Evolutionary conservation across 441 rosid species (phyloP).

Genomic region (Brassica balearica): DNA sequence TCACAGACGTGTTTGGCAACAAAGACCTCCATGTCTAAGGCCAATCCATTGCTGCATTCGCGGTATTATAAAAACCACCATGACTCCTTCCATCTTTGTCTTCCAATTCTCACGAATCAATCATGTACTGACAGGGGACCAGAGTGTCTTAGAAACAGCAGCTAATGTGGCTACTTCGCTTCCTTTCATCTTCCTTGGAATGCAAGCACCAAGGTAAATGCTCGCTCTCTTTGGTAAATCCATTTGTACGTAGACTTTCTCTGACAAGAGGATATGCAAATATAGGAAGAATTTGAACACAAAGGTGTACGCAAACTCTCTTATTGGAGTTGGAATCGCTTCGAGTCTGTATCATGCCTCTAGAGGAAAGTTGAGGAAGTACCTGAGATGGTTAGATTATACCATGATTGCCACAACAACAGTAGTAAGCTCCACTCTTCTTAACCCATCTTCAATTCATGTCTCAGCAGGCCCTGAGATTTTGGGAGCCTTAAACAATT

Average conservation of each 20-base stretch:
- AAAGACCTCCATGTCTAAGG: conserved; percentile 87
- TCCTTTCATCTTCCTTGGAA: conserved; percentile 87
- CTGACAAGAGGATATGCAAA: conserved; percentile 10
- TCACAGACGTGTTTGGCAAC: conserved; percentile 86
- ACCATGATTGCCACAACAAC: conserved; percentile 94
- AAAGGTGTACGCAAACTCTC: conserved; percentile 88
- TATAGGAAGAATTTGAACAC: conserved; percentile 79
- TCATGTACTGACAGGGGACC: conserved; percentile 63
- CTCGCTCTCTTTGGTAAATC: not conserved
- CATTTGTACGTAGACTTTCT: not conserved
- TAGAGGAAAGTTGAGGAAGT: conserved; percentile 76
- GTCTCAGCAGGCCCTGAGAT: not conserved
- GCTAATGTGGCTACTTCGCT: conserved; percentile 93
- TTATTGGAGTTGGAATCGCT: conserved; percentile 92
- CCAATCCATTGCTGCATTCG: conserved; percentile 67
- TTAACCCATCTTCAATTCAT: not conserved
- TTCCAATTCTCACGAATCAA: not conserved
- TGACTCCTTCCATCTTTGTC: not conserved
- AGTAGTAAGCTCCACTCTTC: conserved; percentile 54
- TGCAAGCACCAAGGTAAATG: conserved; percentile 89
- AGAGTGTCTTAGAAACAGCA: conserved; percentile 62
- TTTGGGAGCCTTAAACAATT: not conserved
- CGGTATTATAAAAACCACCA: conserved; percentile 45
- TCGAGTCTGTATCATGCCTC: conserved; percentile 93
- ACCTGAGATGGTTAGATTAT: conserved; percentile 88